Conservation (phyloP, 2,329 filamentous ascomycete species). For the Lachnellula willkommii region DNA sequence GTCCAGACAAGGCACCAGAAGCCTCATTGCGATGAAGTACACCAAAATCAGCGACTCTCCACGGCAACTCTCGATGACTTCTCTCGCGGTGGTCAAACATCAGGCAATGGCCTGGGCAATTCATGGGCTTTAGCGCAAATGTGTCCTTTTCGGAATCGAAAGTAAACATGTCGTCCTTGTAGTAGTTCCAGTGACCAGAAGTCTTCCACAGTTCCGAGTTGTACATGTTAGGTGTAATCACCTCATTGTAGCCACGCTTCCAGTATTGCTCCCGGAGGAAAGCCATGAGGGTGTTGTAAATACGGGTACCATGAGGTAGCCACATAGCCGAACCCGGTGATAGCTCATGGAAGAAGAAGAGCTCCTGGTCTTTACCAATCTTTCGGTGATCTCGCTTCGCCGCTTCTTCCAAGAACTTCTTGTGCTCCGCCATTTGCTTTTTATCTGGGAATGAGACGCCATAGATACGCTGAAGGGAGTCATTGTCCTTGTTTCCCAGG, state of each 20-base stretch:
- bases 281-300: conserved; percentile 81
- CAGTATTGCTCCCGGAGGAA: conserved; percentile 86
- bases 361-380: conserved; percentile 90
- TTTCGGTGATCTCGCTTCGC: conserved; percentile 93
- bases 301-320: conserved; percentile 84
- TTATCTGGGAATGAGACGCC: conserved; percentile 96
- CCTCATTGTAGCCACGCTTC: conserved; percentile 89
- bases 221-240: conserved; percentile 95
- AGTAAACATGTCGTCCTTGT: conserved; percentile 95
- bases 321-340: conserved; percentile 95
- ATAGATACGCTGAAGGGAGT: conserved; percentile 93
- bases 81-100: conserved; percentile 79
- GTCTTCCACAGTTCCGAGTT: conserved; percentile 90
- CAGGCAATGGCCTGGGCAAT: conserved; percentile 90
- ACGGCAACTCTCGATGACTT: conserved; percentile 84
- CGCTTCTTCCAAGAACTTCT: conserved; percentile 95
- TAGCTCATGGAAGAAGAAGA: conserved; percentile 93
- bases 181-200: conserved; percentile 90
- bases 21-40: conserved; percentile 93
- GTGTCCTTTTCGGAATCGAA: conserved; percentile 77
- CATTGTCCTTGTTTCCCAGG: conserved; percentile 87
- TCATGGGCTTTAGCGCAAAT: conserved; percentile 93
- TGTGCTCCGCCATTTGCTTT: conserved; percentile 86
- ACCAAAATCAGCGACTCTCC: conserved; percentile 92
- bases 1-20: conserved; percentile 81